Conservation (phyloP, 805 yeast species). For the Nakazawaea holstii region DNA sequence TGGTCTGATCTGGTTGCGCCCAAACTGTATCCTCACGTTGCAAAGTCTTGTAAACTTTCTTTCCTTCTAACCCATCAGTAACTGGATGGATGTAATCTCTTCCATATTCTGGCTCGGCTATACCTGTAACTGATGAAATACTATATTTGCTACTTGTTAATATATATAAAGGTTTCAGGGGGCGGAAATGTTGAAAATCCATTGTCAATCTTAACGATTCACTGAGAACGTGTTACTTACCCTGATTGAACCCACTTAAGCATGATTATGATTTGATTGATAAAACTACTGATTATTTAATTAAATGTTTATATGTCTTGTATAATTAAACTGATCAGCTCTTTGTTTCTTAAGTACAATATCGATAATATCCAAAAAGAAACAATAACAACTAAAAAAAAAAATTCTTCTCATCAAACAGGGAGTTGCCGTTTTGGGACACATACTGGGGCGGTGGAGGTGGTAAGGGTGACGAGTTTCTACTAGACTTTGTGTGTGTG, state of each 20-base stretch:
- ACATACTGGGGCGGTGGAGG: too few species aligned
- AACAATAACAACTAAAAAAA: too few species aligned
- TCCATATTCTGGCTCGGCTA: constrained; percentile 97
- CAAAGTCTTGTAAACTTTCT: constrained; percentile 56
- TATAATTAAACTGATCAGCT: too few species aligned
- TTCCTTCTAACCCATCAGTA: constrained; percentile 49
- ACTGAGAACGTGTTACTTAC: constrained; percentile 14
- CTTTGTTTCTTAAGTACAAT: too few species aligned
- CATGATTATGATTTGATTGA: constrained; percentile 10
- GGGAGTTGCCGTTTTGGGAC: too few species aligned
- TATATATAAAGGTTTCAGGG: background rate
- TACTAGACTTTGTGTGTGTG: too few species aligned
- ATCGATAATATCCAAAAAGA: too few species aligned
- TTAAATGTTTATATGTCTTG: too few species aligned
- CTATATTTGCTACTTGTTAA: constrained; percentile 27
- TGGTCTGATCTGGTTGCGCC: constrained; percentile 71
- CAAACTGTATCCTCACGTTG: constrained; percentile 68
- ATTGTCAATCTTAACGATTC: too few species aligned
- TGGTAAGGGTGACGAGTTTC: too few species aligned
- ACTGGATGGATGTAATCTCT: constrained; percentile 87
- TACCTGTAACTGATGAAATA: constrained; percentile 91
- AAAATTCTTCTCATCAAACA: too few species aligned
- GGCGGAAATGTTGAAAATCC: background rate
- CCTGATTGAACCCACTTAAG: constrained; percentile 70
- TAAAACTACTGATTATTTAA: too few species aligned